Conservation (phyloP, 257 asterid genomes). For the Solanum pinnatisectum region DNA sequence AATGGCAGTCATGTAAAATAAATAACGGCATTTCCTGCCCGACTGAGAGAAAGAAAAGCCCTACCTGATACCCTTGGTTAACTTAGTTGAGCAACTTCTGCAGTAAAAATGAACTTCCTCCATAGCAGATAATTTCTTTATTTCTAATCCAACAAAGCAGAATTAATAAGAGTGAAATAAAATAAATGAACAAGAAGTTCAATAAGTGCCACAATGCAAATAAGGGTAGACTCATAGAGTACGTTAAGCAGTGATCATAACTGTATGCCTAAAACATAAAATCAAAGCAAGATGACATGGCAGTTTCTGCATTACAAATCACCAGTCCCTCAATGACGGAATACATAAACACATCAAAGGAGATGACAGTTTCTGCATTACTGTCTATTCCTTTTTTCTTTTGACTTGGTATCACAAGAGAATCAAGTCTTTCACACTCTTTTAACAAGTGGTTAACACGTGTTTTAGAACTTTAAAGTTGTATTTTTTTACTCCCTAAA, state of each 20-base stretch:
- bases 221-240: background rate
- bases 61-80: slow-evolving; percentile 69
- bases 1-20: background rate
- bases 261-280: background rate
- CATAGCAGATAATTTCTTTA: slow-evolving; percentile 49
- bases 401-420: background rate
- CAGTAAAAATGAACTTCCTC: slow-evolving; percentile 81
- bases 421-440: background rate
- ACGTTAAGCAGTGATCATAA: background rate
- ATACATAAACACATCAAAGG: background rate
- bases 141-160: slow-evolving; percentile 35
- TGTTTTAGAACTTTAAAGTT: background rate
- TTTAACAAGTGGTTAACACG: background rate
- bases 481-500: background rate
- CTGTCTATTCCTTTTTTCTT: background rate
- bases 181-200: background rate
- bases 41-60: slow-evolving; percentile 2
- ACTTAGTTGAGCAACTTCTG: slow-evolving; percentile 61
- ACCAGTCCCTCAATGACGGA: background rate
- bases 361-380: background rate
- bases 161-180: background rate
- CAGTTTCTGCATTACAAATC: background rate
- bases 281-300: background rate
- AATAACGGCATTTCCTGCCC: background rate
- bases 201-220: background rate